Conservation (phyloP, 1,284 basidiomycete species). For the Sanghuangporus sanghuang region DNA sequence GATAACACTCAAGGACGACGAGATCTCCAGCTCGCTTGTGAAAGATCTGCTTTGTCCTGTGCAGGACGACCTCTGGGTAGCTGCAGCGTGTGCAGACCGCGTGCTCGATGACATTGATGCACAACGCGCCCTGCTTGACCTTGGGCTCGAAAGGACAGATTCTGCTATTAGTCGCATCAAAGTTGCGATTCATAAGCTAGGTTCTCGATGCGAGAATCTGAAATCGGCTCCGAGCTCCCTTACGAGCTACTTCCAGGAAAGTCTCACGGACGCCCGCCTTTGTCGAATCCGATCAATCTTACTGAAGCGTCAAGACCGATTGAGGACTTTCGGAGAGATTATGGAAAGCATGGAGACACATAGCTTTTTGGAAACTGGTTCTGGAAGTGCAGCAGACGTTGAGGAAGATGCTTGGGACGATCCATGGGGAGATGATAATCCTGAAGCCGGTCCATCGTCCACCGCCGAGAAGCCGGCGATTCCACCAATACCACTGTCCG, state of each 20-base stretch:
- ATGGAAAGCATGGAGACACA: conserved; percentile 33
- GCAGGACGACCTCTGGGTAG: conserved; percentile 68
- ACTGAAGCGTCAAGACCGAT: conserved; percentile 55
- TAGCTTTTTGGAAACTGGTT: conserved; percentile 20
- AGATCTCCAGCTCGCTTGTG: conserved; percentile 47
- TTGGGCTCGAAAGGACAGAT: conserved; percentile 57
- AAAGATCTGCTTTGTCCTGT: conserved; percentile 44
- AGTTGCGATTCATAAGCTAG: conserved; percentile 26
- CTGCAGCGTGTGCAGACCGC: conserved; percentile 65
- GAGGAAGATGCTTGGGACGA: conserved; percentile 67
- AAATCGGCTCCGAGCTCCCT: conserved; percentile 25
- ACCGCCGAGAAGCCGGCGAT: conserved; percentile 16
- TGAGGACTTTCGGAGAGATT: conserved; percentile 65
- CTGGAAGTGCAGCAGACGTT: conserved; percentile 26
- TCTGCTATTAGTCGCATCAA: conserved; percentile 43
- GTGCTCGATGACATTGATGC: conserved; percentile 51
- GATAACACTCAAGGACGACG: conserved; percentile 47
- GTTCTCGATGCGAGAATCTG: conserved; percentile 6
- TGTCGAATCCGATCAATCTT: conserved; percentile 58
- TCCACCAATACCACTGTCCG: conserved; percentile 47
- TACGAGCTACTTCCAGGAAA: conserved; percentile 44
- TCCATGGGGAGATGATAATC: conserved; percentile 58
- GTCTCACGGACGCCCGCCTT: conserved; percentile 54
- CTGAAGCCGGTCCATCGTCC: conserved; percentile 16
- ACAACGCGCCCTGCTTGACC: conserved; percentile 52